Evolutionary conservation across 164 flowering plant genomes (phyloP), one percentile per base, ranked within the genome.

Genomic region (Magnolia sinica): DNA sequence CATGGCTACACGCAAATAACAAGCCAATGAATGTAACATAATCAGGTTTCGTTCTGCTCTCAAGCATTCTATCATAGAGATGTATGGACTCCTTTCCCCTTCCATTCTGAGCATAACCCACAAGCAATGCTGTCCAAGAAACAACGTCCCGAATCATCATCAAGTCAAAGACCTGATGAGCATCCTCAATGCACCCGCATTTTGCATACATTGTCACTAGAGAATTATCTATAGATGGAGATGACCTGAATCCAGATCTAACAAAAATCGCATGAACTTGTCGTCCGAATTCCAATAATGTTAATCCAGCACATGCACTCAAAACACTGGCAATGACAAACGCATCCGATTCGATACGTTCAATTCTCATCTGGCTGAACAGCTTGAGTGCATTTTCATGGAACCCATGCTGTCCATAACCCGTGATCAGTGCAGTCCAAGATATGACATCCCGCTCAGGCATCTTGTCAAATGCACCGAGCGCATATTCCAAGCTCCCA

Each of bases 1-100:
- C 88, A 82, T 92, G 97, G 81, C 97, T 94, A 75, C 97, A 91
- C 7, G 98, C 93, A 87, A 92, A 94, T 50, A 94, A 79, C 70
- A 94, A 77, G 16, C 95, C 97, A 61, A 91, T 84, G 65, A 94
- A 92, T 45, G 97, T 88, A 72, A 94, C 79, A 76, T 70, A 88
- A 81, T 94, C 98, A 18, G 98, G 97, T 74, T 82, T 82, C 22
- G 65, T 79, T 45, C 97, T 91, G 76, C 81, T 81, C 20, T 74
- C 72, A 50, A 88, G 82, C 98, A 92, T 94, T 70, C 78, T 67
- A n/a, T 91, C 84, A 71, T 90, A 91, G 10, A 88, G 84, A 19
- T n/a, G 19, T 9, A 92, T 10, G 14, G 97, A 87, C 31, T 85
- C 88, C 64, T 76, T 84, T 73, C 87, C 93, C 84, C 79, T 87